These are phyloP conservation scores for Bruguiera sexangula DNA, from an alignment of 345 rosid genomes.

Conservation along the genomic window DNA sequence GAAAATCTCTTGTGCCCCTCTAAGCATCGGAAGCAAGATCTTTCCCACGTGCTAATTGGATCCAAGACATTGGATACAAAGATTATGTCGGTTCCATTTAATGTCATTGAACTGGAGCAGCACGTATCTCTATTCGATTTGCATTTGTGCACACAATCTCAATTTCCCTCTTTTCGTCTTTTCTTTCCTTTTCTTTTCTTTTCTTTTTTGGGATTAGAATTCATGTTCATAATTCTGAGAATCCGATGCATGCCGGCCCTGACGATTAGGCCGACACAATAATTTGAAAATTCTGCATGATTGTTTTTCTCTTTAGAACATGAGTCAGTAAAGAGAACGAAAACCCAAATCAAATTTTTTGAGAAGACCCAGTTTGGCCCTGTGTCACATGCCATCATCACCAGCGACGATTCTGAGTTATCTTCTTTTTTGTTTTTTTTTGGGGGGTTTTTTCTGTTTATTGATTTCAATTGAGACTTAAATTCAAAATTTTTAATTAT, in stretches of 20 bases:
- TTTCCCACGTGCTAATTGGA: too few relatives aligned
- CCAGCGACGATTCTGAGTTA: background rate
- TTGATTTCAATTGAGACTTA: too few relatives aligned
- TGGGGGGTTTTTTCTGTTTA: too few relatives aligned
- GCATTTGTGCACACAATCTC: background rate
- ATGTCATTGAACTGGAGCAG: conserved; percentile 13
- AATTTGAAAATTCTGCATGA: background rate
- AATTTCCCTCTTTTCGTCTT: background rate
- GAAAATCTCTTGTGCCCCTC: too few relatives aligned
- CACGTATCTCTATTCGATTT: background rate
- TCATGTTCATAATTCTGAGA: background rate
- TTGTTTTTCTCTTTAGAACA: background rate
- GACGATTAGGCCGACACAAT: background rate
- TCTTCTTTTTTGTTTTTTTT: too few relatives aligned
- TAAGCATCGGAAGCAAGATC: too few relatives aligned
- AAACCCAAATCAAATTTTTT: background rate
- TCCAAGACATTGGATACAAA: too few relatives aligned
- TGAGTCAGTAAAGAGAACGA: background rate
- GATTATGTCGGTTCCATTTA: conserved; percentile 11
- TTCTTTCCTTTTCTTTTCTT: background rate
- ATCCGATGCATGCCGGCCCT: conserved; percentile 11
- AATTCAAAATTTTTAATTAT: too few relatives aligned
- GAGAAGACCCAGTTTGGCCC: conserved; percentile 2
- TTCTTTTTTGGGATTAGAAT: background rate
- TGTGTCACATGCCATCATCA: background rate